phyloP scores from a whole-genome alignment of 441 rosid genomes.

The Dalechampia spathulata region DNA sequence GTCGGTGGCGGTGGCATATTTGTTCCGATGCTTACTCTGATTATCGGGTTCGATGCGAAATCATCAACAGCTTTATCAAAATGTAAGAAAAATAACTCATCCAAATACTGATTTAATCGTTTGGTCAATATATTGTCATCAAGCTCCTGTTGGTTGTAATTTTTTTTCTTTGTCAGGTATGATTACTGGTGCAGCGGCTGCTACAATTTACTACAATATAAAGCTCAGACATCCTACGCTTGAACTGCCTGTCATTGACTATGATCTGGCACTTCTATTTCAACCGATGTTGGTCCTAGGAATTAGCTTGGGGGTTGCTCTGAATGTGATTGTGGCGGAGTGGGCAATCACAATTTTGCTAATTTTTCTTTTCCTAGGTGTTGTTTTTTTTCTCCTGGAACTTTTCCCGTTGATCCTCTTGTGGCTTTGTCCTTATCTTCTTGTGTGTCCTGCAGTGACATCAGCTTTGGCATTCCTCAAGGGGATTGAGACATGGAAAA shows the following conservation, averaged over 20 bases:
- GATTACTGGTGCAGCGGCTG: slow-evolving; percentile 57
- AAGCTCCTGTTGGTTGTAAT: background rate
- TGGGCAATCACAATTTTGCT: slow-evolving; percentile 59
- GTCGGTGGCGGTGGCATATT: slow-evolving; percentile 69
- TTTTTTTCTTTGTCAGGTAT: slow-evolving; percentile 47
- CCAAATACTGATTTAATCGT: background rate
- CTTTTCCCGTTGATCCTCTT: background rate
- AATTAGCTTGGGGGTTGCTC: slow-evolving; percentile 51
- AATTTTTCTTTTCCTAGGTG: slow-evolving; percentile 46
- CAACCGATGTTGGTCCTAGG: slow-evolving; percentile 67
- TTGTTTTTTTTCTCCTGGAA: background rate
- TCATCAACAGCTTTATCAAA: slow-evolving; percentile 59
- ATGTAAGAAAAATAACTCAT: slow-evolving; percentile 29
- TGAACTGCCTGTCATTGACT: slow-evolving; percentile 50
- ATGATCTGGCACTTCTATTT: slow-evolving; percentile 53
- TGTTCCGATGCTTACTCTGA: slow-evolving; percentile 52
- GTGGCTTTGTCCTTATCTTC: background rate
- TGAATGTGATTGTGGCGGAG: slow-evolving; percentile 50
- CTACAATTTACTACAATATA: slow-evolving; percentile 51
- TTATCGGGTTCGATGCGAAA: slow-evolving; percentile 58
- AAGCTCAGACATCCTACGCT: slow-evolving; percentile 56
- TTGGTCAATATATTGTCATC: background rate
- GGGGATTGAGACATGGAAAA: slow-evolving; percentile 59
- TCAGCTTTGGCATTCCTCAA: slow-evolving; percentile 43
- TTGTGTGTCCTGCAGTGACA: slow-evolving; percentile 24